A percentile compares a stretch with the other conserved stretches of the same genome.
These are phyloP conservation scores for Tetraselmis striata DNA, from an alignment of 139 green algal species.

Conservation along the genomic window DNA sequence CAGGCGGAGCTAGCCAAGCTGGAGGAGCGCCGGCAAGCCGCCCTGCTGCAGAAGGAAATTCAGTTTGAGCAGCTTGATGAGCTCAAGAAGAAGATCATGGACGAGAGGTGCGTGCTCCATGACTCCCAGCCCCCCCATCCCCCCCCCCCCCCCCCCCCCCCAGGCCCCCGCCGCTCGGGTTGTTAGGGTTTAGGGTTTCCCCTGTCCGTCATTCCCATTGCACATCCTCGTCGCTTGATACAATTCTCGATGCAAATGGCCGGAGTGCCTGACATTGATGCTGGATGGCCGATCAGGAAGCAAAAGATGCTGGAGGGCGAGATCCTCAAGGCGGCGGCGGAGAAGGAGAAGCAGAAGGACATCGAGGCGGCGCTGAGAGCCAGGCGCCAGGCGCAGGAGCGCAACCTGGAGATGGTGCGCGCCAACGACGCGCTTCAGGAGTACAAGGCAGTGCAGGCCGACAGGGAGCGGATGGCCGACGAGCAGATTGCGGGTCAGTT, in stretches of 20 bases:
- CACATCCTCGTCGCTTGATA: no score
- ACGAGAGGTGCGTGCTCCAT: no score
- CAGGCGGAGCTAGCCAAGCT: constrained; percentile 50
- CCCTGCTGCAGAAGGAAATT: constrained; percentile 47
- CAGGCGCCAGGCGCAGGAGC: not conserved
- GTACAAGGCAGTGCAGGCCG: constrained; percentile 4
- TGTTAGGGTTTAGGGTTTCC: no score
- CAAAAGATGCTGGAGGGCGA: not conserved
- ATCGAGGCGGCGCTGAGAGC: not conserved
- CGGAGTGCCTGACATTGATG: not conserved
- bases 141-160: no score
- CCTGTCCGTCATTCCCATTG: no score
- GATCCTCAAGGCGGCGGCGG: constrained; percentile 10
- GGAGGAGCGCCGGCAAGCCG: constrained; percentile 27
- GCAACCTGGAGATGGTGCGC: constrained; percentile 7
- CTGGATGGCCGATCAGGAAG: not conserved
- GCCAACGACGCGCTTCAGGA: constrained; percentile 7
- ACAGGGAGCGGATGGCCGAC: constrained; percentile 5
- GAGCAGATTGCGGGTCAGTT: not conserved
- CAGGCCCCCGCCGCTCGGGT: no score
- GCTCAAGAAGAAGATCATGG: constrained; percentile 33
- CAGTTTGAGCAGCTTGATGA: constrained; percentile 62
- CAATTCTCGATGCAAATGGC: not conserved
- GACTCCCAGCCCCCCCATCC: no score
- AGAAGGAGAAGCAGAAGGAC: not conserved